phyloP scores from a whole-genome alignment of 2,329 filamentous ascomycete species.

The Pezicula rhizophila region DNA sequence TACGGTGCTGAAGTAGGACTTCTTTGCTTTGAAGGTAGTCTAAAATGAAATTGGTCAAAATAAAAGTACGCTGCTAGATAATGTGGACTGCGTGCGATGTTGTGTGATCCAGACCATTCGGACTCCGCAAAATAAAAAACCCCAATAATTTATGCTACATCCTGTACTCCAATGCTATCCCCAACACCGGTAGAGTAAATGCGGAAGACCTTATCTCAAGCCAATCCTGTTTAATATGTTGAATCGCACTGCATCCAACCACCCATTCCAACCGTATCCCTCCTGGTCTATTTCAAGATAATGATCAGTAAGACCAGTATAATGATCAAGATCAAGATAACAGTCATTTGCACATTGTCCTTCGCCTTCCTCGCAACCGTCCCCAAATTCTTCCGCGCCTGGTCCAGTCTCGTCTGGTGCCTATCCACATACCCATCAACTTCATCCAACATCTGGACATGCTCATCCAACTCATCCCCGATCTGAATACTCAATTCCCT shows the following conservation, averaged over 20 bases:
- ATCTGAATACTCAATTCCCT: slow-evolving; percentile 92
- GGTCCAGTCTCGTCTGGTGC: slow-evolving; percentile 69
- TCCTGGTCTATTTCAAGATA: slow-evolving; percentile 48
- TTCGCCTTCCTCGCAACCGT: slow-evolving; percentile 67
- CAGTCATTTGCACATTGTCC: slow-evolving; percentile 78
- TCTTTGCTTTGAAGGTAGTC: background rate
- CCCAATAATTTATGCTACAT: slow-evolving; percentile 5
- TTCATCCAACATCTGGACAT: slow-evolving; percentile 84
- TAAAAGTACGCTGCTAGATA: slow-evolving; percentile 2
- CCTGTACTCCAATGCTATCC: slow-evolving; percentile 4
- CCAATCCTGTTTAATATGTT: no score
- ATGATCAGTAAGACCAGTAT: slow-evolving; percentile 62
- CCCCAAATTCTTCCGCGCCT: slow-evolving; percentile 67
- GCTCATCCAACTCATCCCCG: slow-evolving; percentile 88
- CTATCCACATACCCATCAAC: slow-evolving; percentile 78
- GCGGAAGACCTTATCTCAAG: no score
- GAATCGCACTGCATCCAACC: background rate
- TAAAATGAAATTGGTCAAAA: background rate
- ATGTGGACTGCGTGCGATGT: background rate
- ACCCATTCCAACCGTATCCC: background rate
- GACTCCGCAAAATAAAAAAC: slow-evolving; percentile 1
- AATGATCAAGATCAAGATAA: slow-evolving; percentile 64
- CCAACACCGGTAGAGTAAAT: slow-evolving; percentile 3
- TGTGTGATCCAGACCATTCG: background rate
- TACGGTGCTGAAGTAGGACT: no score